Conservation (phyloP, 2,329 filamentous ascomycete species). For the Helicocarpus griseus region DNA sequence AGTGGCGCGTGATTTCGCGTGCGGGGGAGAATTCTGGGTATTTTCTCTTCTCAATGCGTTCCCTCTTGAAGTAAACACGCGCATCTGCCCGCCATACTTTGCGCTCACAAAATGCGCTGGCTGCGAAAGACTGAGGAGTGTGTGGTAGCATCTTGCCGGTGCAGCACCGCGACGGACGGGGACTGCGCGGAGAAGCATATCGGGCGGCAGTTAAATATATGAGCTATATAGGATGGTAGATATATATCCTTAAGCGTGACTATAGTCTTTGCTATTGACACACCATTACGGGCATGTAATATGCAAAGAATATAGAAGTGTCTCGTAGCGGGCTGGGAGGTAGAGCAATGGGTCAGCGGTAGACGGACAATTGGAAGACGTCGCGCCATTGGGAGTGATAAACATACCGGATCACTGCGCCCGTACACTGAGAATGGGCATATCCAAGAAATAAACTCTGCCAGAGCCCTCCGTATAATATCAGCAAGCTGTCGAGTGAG, state of each 20-base stretch:
- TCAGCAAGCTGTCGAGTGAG: neutral
- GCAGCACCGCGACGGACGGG: conserved; percentile 26
- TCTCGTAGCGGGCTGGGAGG: neutral
- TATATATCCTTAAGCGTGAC: neutral
- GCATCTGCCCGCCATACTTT: conserved; percentile 18
- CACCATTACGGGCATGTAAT: neutral
- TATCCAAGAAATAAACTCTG: neutral
- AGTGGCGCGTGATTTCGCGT: conserved; percentile 11
- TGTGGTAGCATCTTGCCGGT: conserved; percentile 17
- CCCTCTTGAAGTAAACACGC: conserved; percentile 21
- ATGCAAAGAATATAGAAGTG: neutral
- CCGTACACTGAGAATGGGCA: neutral
- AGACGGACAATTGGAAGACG: neutral
- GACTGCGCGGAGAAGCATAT: conserved; percentile 30
- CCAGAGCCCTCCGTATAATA: neutral
- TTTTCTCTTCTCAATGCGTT: conserved; percentile 17
- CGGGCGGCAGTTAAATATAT: neutral
- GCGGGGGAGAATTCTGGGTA: conserved; percentile 11
- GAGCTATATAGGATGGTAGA: neutral
- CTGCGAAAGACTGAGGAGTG: conserved; percentile 18
- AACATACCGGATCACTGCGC: neutral
- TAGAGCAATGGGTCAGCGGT: neutral
- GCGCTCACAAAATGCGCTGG: conserved; percentile 16
- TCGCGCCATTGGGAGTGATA: neutral
- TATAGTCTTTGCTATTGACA: neutral